Percentiles rank a stretch among this genome's conserved stretches.
Evolutionary conservation across 768 basidiomycete species (phyloP).

Genomic region (Rhizopogon vinicolor): DNA sequence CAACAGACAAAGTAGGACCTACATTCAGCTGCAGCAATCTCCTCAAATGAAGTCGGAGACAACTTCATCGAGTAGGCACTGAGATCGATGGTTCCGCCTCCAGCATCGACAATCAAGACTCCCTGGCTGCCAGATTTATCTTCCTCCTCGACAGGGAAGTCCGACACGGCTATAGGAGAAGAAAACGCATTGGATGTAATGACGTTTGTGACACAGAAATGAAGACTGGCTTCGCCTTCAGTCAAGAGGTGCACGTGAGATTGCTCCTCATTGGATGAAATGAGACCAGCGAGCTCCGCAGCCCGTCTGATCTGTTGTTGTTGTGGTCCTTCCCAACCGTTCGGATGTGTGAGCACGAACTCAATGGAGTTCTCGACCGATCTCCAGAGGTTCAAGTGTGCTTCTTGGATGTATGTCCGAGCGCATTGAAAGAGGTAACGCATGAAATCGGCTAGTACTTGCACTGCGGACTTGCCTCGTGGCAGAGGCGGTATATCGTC

Average conservation of each 20-base stretch:
- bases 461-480: conserved; percentile 10
- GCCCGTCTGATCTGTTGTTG: conserved; percentile 26
- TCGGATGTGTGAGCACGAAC: conserved; percentile 24
- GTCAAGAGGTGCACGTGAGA: conserved; percentile 20
- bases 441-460: conserved; percentile 23
- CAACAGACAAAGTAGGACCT: neutral
- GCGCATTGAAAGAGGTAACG: conserved; percentile 21
- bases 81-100: conserved; percentile 35
- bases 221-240: conserved; percentile 22
- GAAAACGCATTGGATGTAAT: conserved; percentile 27
- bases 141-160: neutral
- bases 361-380: conserved; percentile 16
- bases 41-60: conserved; percentile 23
- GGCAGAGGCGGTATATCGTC: conserved; percentile 22
- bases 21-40: conserved; percentile 30
- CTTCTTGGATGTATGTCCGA: conserved; percentile 16
- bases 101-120: conserved; percentile 43
- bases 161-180: conserved; percentile 1
- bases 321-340: conserved; percentile 27
- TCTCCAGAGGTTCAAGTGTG: conserved; percentile 27
- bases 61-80: conserved; percentile 30
- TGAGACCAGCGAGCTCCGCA: conserved; percentile 17
- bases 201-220: conserved; percentile 38
- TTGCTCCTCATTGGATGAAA: conserved; percentile 11
- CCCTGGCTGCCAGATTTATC: conserved; percentile 25